These are phyloP conservation scores for Saccharum spontaneum DNA, from an alignment of 176 grass and related monocot genomes.

Conservation along the genomic window DNA sequence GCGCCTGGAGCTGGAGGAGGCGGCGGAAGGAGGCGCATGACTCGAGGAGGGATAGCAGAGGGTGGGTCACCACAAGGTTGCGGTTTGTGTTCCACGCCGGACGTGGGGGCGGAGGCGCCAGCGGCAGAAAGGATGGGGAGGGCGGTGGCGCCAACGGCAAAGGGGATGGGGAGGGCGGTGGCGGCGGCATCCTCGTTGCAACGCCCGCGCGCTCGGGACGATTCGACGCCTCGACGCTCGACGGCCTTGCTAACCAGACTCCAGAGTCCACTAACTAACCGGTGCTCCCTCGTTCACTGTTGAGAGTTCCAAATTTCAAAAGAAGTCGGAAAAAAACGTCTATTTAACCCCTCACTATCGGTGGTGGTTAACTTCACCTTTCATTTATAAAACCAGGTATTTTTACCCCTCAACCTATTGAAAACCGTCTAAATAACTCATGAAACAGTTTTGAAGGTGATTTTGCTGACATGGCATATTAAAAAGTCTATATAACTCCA, in stretches of 20 bases:
- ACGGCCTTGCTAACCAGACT: neutral
- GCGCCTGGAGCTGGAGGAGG: conserved; percentile 67
- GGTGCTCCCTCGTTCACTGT: no score
- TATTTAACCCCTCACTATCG: no score
- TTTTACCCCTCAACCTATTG: no score
- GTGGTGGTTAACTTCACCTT: no score
- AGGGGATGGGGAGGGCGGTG: neutral
- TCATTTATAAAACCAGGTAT: no score
- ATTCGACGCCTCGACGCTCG: neutral
- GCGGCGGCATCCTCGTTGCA: neutral
- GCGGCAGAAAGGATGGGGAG: neutral
- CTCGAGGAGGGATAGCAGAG: conserved; percentile 67
- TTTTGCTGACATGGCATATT: no score
- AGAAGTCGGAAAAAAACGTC: no score
- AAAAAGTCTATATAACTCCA: no score
- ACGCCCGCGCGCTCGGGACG: neutral
- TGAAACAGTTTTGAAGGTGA: no score
- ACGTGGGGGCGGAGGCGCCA: neutral
- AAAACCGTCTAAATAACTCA: no score
- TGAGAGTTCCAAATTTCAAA: no score
- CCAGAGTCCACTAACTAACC: no score
- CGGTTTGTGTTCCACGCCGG: conserved; percentile 69
- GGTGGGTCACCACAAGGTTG: conserved; percentile 69
- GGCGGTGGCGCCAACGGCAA: neutral
- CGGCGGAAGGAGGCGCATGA: conserved; percentile 58